Base-by-base conservation (phyloP, 495 filamentous ascomycete genomes). In the Aspergillus heteromorphus region DNA sequence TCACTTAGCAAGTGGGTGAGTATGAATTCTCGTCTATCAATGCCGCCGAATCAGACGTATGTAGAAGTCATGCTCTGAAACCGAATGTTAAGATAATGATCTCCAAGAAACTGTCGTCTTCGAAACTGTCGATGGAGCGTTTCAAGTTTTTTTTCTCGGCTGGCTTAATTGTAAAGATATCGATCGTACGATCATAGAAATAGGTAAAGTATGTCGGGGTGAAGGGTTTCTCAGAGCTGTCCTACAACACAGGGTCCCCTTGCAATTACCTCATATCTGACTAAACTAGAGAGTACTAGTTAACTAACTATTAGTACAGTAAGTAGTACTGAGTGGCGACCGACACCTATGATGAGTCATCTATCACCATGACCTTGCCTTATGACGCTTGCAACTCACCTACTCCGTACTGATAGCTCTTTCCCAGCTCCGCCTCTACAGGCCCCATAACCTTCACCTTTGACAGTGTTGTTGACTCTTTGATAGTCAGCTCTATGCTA, bases 301-400 rank as follows among this genome's bases (percentile, higher is more conserved):
- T 7, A 27, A 27, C 7, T 27, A 27, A 27, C 23, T 4, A 27
- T 4, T 27, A 27, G 4, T n/a, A n/a, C n/a, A n/a, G 23, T 27
- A 27, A 3, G 23, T 3, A 27, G 23, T 27, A 27, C 23, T 27
- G 4, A 3, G 23, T 27, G 7, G 23, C 7, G 7, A 3, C 7
- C 7, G 7, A 3, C 7, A 27, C 23, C 23, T 27, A 27, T 7
- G 3, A 27, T 27, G 7, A 76, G 71, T 75, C 71, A 75, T 62
- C 68, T 69, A 71, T 71, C 62, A 58, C 43, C 59, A 62, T 68
- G 70, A 71, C 65, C 64, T 62, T 67, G 65, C 65, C 59, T 65
- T 59, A 73, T 75, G 72, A 75, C 71, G 67, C 51, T 57, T 50
- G 57, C 62, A 68, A 62, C 63, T 38, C 34, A 38, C 34, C 34